Evolutionary conservation across 169 alveolate species (phyloP).

Genomic region (Cryptosporidium ubiquitum): DNA sequence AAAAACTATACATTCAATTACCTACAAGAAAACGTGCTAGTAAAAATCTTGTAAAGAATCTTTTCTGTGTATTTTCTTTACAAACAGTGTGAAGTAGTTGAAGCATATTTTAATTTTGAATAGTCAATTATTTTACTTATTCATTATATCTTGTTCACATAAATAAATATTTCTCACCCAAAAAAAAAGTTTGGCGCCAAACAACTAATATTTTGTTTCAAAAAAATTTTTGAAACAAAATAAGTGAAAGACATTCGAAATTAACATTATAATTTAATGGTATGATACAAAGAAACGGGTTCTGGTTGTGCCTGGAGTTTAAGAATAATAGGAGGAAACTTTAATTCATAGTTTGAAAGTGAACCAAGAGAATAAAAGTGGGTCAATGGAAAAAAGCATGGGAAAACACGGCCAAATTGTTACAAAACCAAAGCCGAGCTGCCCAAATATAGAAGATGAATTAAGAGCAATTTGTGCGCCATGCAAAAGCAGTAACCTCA

Average conservation of each 20-base stretch:
- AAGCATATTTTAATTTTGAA: too few species aligned
- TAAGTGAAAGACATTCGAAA: not conserved
- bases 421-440: not conserved
- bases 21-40: not conserved
- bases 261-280: not conserved
- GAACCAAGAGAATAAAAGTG: not conserved
- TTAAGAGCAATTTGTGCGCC: slow-evolving; percentile 66
- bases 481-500: slow-evolving; percentile 32
- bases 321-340: not conserved
- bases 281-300: not conserved
- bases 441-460: slow-evolving; percentile 70
- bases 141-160: not conserved
- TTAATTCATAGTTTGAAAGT: not conserved
- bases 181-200: not conserved
- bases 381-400: not conserved
- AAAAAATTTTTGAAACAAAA: not conserved
- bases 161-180: not conserved
- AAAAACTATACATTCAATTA: too few species aligned
- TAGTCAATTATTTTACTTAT: not conserved
- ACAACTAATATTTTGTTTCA: not conserved
- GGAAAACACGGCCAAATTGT: not conserved
- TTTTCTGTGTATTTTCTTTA: too few species aligned
- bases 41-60: not conserved
- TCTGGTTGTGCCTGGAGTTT: not conserved
- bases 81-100: not conserved